Evolutionary conservation across 176 grass and related monocot genomes (phyloP).

Genomic region (Eragrostis nindensis): DNA sequence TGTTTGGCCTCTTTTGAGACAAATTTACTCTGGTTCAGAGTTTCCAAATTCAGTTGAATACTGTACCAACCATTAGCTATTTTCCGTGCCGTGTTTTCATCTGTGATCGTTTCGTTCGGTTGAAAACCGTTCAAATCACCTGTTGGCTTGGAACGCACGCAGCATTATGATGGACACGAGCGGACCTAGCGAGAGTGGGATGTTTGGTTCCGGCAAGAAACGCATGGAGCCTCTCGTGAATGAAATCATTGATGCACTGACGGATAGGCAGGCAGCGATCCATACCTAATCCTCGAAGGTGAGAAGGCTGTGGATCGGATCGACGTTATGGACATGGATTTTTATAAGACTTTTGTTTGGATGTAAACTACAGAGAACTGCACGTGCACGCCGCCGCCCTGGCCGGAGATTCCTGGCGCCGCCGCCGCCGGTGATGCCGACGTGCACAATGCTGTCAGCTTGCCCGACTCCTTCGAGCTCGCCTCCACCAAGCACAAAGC

Average conservation of each 20-base stretch:
- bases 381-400: background rate
- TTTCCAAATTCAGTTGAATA: no score
- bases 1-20: no score
- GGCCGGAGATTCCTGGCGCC: background rate
- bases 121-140: no score
- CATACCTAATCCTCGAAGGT: background rate
- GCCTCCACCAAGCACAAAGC: no score
- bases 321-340: background rate
- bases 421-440: no score
- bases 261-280: background rate
- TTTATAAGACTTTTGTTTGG: background rate
- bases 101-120: no score
- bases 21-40: no score
- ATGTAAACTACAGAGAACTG: background rate
- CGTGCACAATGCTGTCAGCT: no score
- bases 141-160: background rate
- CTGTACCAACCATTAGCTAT: no score
- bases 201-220: slow-evolving; percentile 4
- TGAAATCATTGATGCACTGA: background rate
- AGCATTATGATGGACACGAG: no score
- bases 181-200: background rate
- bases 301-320: background rate
- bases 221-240: background rate
- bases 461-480: no score
- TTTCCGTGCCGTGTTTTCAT: no score